Conservation (phyloP, 2,329 filamentous ascomycete genomes). For the Mycosphaerella sp. region DNA sequence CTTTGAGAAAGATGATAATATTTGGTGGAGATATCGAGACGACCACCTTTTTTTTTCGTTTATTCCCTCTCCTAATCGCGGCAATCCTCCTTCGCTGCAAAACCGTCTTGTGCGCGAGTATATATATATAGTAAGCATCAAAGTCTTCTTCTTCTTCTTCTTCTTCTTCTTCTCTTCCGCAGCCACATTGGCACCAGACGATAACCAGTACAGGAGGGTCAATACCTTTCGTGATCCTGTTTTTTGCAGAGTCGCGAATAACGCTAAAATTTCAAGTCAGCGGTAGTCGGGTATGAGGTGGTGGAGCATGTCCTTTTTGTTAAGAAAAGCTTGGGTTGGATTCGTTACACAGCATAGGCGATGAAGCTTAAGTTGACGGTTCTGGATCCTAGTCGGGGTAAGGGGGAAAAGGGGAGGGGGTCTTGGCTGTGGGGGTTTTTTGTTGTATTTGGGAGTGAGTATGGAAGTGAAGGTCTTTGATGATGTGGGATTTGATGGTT, state of each 20-base stretch:
- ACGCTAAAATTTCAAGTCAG: not conserved
- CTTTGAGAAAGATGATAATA: too few species aligned
- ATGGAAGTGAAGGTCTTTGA: too few species aligned
- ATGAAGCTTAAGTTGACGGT: slow-evolving; percentile 7
- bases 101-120: too few species aligned
- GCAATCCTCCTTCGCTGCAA: too few species aligned
- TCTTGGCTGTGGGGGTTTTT: not conserved
- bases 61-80: too few species aligned
- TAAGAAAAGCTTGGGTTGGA: not conserved
- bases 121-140: too few species aligned
- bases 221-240: too few species aligned
- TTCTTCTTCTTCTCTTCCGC: not conserved
- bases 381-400: not conserved
- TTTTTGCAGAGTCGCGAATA: too few species aligned
- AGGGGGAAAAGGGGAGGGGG: not conserved
- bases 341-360: slow-evolving; percentile 4
- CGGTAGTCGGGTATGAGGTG: not conserved
- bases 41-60: too few species aligned
- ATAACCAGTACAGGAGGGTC: too few species aligned
- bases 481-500: too few species aligned
- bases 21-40: too few species aligned
- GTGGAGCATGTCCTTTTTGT: not conserved
- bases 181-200: not conserved
- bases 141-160: not conserved
- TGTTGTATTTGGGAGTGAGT: not conserved